A percentile compares a stretch with the other conserved stretches of the same genome.
phyloP scores from a whole-genome alignment of 768 basidiomycete genomes.

The Hericium rajendrae region DNA sequence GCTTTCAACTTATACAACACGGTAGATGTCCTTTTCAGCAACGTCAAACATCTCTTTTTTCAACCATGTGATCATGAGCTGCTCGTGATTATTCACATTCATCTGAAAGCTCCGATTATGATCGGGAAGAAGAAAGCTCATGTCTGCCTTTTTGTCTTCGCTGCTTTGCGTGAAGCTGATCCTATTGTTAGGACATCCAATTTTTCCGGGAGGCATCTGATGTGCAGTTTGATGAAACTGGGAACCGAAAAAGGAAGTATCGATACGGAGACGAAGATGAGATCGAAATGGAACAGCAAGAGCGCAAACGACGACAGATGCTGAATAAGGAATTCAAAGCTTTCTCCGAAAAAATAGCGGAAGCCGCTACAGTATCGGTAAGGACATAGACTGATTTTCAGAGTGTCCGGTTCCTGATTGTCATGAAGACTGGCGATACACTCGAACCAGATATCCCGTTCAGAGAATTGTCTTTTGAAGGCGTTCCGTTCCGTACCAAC shows the following conservation, averaged over 20 bases:
- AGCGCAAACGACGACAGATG: constrained; percentile 78
- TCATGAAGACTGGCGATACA: constrained; percentile 59
- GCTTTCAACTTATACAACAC: neutral
- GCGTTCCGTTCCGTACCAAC: constrained; percentile 93
- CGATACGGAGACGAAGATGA: constrained; percentile 98
- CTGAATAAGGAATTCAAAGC: constrained; percentile 91
- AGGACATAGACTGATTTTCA: constrained; percentile 18
- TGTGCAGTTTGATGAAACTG: constrained; percentile 96
- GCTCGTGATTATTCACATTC: constrained; percentile 87
- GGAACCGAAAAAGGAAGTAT: constrained; percentile 95
- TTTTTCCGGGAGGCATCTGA: constrained; percentile 98
- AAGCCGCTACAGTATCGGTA: constrained; percentile 71
- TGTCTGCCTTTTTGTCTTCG: constrained; percentile 33
- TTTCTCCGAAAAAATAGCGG: constrained; percentile 88
- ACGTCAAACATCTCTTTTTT: constrained; percentile 98
- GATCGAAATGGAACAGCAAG: constrained; percentile 97
- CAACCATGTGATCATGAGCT: constrained; percentile 97
- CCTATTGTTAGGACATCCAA: constrained; percentile 70
- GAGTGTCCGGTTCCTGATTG: constrained; percentile 1
- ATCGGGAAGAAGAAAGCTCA: constrained; percentile 98
- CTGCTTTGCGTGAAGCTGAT: constrained; percentile 4
- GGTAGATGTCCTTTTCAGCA: constrained; percentile 86
- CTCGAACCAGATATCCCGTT: constrained; percentile 95
- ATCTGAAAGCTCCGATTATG: constrained; percentile 93
- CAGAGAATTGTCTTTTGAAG: constrained; percentile 92